A percentile compares a stretch with the other conserved stretches of the same genome.
Evolutionary conservation across 257 asterid genomes (phyloP).

Genomic region (Lithospermum erythrorhizon): DNA sequence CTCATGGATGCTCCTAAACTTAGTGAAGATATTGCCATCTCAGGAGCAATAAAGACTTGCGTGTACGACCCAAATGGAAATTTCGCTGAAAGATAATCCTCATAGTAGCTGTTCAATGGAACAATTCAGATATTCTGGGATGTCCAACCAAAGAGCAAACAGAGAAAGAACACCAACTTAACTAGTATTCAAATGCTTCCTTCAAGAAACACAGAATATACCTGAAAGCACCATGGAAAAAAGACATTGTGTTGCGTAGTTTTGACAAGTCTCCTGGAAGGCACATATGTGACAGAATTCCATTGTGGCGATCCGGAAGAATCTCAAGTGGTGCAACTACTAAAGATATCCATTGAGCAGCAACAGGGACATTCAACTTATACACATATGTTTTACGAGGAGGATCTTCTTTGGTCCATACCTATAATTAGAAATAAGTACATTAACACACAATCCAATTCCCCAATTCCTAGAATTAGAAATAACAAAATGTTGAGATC

Average conservation of each 20-base stretch:
- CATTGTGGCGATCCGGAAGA: slow-evolving; percentile 68
- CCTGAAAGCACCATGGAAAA: slow-evolving; percentile 87
- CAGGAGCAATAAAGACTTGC: slow-evolving; percentile 84
- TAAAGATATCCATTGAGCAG: slow-evolving; percentile 87
- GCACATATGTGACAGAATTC: slow-evolving; percentile 63
- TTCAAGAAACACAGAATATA: slow-evolving; percentile 17
- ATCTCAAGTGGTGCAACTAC: slow-evolving; percentile 87
- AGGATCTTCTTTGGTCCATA: slow-evolving; percentile 81
- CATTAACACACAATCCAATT: too few relatives aligned
- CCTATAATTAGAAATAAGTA: slow-evolving; percentile 25
- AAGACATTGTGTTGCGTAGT: slow-evolving; percentile 67
- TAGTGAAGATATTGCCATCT: slow-evolving; percentile 76
- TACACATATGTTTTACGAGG: slow-evolving; percentile 81
- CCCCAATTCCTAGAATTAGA: too few relatives aligned
- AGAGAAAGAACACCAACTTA: slow-evolving; percentile 6
- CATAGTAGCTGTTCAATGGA: slow-evolving; percentile 62
- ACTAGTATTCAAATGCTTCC: not conserved
- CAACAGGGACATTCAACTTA: slow-evolving; percentile 78
- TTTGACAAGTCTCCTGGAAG: slow-evolving; percentile 62
- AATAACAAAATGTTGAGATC: too few relatives aligned
- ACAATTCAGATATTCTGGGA: not conserved
- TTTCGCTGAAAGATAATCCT: slow-evolving; percentile 73
- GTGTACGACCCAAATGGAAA: slow-evolving; percentile 95
- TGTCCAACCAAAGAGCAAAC: slow-evolving; percentile 9
- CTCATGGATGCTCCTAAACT: slow-evolving; percentile 79